A percentile compares a stretch with the other conserved stretches of the same genome.
These are phyloP conservation scores for Crithidia acanthocephali DNA, from an alignment of 208 protist genomes.

Conservation along the genomic window DNA sequence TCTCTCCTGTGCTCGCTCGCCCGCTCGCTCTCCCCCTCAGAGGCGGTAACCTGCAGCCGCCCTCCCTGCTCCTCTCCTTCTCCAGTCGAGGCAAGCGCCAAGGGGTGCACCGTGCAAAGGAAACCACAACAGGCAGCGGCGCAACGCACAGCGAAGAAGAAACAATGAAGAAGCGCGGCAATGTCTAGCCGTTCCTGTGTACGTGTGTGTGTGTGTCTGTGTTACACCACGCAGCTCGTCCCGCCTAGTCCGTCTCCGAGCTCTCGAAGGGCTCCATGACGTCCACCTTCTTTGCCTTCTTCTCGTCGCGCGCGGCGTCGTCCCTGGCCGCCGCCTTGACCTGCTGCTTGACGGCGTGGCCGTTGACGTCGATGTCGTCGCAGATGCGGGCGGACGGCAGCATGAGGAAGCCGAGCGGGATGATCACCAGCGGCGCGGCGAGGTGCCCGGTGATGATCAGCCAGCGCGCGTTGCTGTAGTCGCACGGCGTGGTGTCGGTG, in stretches of 20 bases:
- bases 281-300: constrained; percentile 4
- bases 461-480: constrained; percentile 71
- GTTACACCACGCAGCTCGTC: too few species aligned
- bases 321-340: constrained; percentile 1
- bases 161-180: background rate
- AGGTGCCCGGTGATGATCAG: constrained; percentile 68
- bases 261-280: constrained; percentile 9
- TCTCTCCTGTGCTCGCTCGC: too few species aligned
- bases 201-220: too few species aligned
- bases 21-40: too few species aligned
- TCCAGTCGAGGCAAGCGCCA: too few species aligned
- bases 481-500: constrained; percentile 38
- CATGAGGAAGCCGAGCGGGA: constrained; percentile 65
- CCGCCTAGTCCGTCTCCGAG: constrained; percentile 6
- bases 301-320: background rate
- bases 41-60: too few species aligned
- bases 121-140: too few species aligned
- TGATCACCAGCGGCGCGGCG: constrained; percentile 48
- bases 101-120: too few species aligned
- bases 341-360: constrained; percentile 28
- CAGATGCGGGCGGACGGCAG: constrained; percentile 63
- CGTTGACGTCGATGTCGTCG: constrained; percentile 58
- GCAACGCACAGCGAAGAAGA: too few species aligned
- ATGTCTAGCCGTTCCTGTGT: background rate
- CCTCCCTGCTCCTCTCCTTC: too few species aligned